A percentile compares a stretch with the other conserved stretches of the same genome.
These are phyloP conservation scores for Lantana camara DNA, from an alignment of 257 asterid species.

Conservation along the genomic window DNA sequence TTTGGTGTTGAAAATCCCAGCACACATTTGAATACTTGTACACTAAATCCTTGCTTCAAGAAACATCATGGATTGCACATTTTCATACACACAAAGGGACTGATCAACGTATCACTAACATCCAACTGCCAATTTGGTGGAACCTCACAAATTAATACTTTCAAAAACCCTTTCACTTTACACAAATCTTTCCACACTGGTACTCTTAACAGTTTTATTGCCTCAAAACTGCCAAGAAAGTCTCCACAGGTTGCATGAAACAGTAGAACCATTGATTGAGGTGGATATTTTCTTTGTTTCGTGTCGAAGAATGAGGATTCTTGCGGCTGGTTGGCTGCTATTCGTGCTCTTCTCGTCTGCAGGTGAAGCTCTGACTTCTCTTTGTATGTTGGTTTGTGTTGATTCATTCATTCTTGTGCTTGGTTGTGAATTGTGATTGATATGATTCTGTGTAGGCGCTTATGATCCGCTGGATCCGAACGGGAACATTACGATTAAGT, in stretches of 20 bases:
- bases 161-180: constrained; percentile 16
- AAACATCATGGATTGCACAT: constrained; percentile 43
- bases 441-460: constrained; percentile 38
- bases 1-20: constrained; percentile 15
- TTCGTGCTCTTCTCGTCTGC: constrained; percentile 37
- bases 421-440: no score
- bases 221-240: background rate
- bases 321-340: constrained; percentile 30
- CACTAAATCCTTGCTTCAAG: constrained; percentile 40
- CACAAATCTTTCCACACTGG: constrained; percentile 19
- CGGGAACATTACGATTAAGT: constrained; percentile 91
- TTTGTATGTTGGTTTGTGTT: background rate
- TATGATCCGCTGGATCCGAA: constrained; percentile 90
- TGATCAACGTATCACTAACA: constrained; percentile 8
- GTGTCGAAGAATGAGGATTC: constrained; percentile 34
- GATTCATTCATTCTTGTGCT: no score
- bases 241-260: background rate
- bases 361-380: constrained; percentile 31
- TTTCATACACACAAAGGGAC: constrained; percentile 22
- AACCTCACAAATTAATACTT: constrained; percentile 21
- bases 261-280: background rate
- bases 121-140: constrained; percentile 56
- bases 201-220: constrained; percentile 1
- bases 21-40: constrained; percentile 1
- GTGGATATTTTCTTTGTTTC: background rate